Conservation (phyloP, 495 filamentous ascomycete genomes). For the Penicillium pulvis region DNA sequence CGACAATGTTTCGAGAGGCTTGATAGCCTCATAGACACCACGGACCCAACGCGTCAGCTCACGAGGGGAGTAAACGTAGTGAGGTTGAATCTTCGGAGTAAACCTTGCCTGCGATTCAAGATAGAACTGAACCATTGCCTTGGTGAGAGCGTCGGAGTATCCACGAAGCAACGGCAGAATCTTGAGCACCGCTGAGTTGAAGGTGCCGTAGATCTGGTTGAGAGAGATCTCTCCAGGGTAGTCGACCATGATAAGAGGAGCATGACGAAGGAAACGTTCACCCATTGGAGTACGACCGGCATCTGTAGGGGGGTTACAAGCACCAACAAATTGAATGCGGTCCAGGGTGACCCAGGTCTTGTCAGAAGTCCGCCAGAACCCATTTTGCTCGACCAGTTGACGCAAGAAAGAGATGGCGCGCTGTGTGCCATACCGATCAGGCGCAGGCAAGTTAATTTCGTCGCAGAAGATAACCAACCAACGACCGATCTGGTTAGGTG, state of each 20-base stretch:
- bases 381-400: constrained; percentile 97
- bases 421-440: constrained; percentile 97
- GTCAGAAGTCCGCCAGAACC: constrained; percentile 96
- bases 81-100: constrained; percentile 92
- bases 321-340: constrained; percentile 97
- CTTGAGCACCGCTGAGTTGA: constrained; percentile 95
- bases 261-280: constrained; percentile 88
- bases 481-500: constrained; percentile 92
- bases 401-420: constrained; percentile 95
- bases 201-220: constrained; percentile 96
- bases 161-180: constrained; percentile 93
- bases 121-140: constrained; percentile 97
- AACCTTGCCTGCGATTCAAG: constrained; percentile 91
- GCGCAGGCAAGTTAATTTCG: constrained; percentile 98
- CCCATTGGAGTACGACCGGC: constrained; percentile 94
- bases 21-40: constrained; percentile 94
- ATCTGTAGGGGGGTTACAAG: constrained; percentile 99
- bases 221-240: constrained; percentile 95
- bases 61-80: constrained; percentile 99
- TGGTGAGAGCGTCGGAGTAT: constrained; percentile 90
- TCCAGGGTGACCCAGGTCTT: constrained; percentile 98
- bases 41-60: constrained; percentile 97
- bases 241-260: constrained; percentile 97
- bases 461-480: constrained; percentile 99
- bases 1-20: constrained; percentile 81